Conservation (phyloP, 2,329 filamentous ascomycete species). For the Claviceps maximensis region DNA sequence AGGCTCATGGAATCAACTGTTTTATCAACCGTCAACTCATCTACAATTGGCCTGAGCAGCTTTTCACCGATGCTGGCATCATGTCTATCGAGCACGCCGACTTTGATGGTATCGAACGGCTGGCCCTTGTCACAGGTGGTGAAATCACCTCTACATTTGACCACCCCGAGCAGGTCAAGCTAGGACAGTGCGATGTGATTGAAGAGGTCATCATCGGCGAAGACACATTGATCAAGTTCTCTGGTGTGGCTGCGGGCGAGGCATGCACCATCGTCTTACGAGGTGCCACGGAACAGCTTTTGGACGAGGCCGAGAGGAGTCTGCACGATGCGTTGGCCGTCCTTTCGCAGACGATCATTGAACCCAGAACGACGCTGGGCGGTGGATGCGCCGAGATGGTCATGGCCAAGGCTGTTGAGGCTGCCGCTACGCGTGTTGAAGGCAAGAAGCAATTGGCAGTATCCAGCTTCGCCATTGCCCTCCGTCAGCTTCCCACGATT, state of each 20-base stretch:
- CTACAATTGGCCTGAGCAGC: constrained; percentile 99
- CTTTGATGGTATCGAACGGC: constrained; percentile 92
- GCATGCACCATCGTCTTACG: constrained; percentile 95
- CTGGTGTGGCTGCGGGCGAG: constrained; percentile 81
- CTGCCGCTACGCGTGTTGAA: constrained; percentile 81
- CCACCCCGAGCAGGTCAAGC: constrained; percentile 91
- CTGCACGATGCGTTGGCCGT: constrained; percentile 93
- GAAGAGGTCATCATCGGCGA: constrained; percentile 98
- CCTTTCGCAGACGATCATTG: constrained; percentile 88
- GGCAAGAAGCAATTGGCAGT: constrained; percentile 96
- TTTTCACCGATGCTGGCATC: constrained; percentile 95
- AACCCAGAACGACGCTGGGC: constrained; percentile 85
- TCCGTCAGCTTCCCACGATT: constrained; percentile 90
- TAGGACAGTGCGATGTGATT: constrained; percentile 88
- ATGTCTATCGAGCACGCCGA: constrained; percentile 98
- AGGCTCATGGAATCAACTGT: constrained; percentile 97
- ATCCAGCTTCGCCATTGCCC: constrained; percentile 72
- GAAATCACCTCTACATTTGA: constrained; percentile 98
- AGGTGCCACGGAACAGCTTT: constrained; percentile 88
- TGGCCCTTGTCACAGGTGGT: constrained; percentile 89
- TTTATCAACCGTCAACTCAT: constrained; percentile 99
- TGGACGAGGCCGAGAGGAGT: constrained; percentile 93
- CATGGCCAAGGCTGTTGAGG: constrained; percentile 96
- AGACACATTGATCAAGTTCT: constrained; percentile 95
- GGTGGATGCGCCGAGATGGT: constrained; percentile 97